Base-by-base conservation (phyloP, 1,284 basidiomycete species). In the Pholiota adiposa region DNA sequence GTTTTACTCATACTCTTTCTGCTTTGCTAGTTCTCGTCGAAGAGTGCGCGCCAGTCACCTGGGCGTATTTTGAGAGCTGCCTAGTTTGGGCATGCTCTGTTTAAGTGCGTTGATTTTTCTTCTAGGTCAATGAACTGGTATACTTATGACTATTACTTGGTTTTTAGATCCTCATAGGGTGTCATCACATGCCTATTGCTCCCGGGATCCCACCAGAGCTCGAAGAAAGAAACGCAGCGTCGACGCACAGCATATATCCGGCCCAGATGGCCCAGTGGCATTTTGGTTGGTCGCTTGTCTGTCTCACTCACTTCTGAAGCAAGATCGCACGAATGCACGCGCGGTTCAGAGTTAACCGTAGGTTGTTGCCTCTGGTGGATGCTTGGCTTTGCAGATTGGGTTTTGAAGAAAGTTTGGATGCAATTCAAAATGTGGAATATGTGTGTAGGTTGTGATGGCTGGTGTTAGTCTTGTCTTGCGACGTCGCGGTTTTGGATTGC, bases 321-420 rank as follows among this genome's bases (percentile, higher is more conserved):
- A 61, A 63, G 62, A 59, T 43, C 49, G 48, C 62, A 57, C 29
- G 56, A 58, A 33, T 43, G 27, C 48, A 49, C 50, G 58, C 52
- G 38, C 54, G 53, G 50, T 54, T 46, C 38, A 25, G 51, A 33
- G 40, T 33, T n/a, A 27, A 25, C 58, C 55, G 61, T 16, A 33
- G 12, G 51, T 51, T 49, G 54, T 51, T 19, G 19, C 41, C 33
- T 55, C 40, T 59, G 56, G 53, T 46, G 21, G 44, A 46, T 46
- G 25, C 44, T 46, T 46, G 44, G 23, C 44, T 46, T n/a, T 46
- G 44, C 44, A 27, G 44, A 46, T 16, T n/a, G 44, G n/a, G 44
- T 46, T 27, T 27, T 43, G 40, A 43, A 43, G 40, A 43, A 43
- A 43, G 40, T 27, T 51, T 46, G 44, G 23, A 46, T n/a, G 23